A percentile compares a stretch with the other conserved stretches of the same genome.
Evolutionary conservation across 2,329 filamentous ascomycete species (phyloP).

Genomic region (Fusarium graminum): DNA sequence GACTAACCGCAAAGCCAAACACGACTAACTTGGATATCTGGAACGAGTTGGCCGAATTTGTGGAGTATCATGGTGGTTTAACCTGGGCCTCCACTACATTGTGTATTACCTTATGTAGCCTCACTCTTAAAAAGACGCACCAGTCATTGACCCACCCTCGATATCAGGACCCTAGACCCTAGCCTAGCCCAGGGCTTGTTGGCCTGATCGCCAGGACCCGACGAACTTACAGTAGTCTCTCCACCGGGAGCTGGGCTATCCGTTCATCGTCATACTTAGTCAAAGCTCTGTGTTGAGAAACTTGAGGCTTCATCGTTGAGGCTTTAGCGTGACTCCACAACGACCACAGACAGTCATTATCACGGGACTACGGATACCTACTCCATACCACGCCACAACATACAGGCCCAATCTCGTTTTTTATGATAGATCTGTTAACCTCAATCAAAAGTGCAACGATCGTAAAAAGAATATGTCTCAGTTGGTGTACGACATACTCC

Average conservation of each 20-base stretch:
- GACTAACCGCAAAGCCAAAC: conserved; percentile 2
- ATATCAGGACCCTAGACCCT: too few relatives aligned
- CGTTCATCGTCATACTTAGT: conserved; percentile 7
- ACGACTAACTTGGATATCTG: not conserved
- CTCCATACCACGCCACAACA: conserved; percentile 10
- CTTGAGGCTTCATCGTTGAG: not conserved
- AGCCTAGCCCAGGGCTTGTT: not conserved
- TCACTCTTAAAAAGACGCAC: conserved; percentile 1
- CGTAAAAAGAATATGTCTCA: not conserved
- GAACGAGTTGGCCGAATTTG: not conserved
- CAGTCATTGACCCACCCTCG: conserved; percentile 8
- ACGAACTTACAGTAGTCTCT: conserved; percentile 8
- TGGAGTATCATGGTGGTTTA: not conserved
- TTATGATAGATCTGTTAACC: conserved; percentile 5
- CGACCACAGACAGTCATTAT: conserved; percentile 43
- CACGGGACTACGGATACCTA: conserved; percentile 37
- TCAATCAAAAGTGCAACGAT: not conserved
- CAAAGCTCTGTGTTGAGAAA: not conserved
- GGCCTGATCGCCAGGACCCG: conserved; percentile 2
- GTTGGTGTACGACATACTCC: not conserved
- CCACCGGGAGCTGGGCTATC: conserved; percentile 3
- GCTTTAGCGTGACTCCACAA: conserved; percentile 20
- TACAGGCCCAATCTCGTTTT: not conserved
- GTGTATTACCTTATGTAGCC: too few relatives aligned
- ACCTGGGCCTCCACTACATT: too few relatives aligned